Evolutionary conservation across 2,329 filamentous ascomycete species (phyloP), one percentile per base, ranked within the genome.

Genomic region (Stemphylium lycopersici): DNA sequence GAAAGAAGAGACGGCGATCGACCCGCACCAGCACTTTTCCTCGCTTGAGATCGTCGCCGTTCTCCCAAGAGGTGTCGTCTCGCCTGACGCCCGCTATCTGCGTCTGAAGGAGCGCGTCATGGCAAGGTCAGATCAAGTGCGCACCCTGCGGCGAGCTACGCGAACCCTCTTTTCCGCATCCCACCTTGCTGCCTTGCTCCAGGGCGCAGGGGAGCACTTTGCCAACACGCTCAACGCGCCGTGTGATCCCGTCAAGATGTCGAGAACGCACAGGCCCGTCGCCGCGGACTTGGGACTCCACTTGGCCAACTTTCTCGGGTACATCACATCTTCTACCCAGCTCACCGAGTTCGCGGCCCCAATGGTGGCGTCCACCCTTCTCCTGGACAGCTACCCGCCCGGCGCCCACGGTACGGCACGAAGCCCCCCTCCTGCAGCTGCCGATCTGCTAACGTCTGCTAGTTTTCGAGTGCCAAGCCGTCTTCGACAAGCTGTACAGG

Each of bases 311-410:
- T 59, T 68, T 31, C 36, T 68, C 6, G 61, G 54, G 32, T 38
- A 60, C 26, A 55, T 59, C 32, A 56, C 52, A 26, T 57, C 45
- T 7, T 41, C 61, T 18, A 50, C 10, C n/a, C 20, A 61, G 50
- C 52, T 69, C 22, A 67, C 41, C 6, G 41, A 65, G 32, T 70
- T 69, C 52, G 56, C 58, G 59, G 59, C 59, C 20, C 60, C 59
- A 18, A 54, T 62, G 11, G 60, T 70, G 22, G 58, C 61, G 6
- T 70, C 61, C 11, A 62, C 56, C 44, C 45, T 70, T 11, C 36
- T 70, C 11, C 51, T 69, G 22, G 59, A 70, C 55, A 62, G 56
- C 44, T 69, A 68, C 42, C 60, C 60, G 38, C 61, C 60, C 31
- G 48, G 58, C 42, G 48, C 52, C 13, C 43, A 20, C 26, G 29